Evolutionary conservation across 164 flowering plant genomes (phyloP), one percentile per base, ranked within the genome.

Genomic region (Echeveria elegans): DNA sequence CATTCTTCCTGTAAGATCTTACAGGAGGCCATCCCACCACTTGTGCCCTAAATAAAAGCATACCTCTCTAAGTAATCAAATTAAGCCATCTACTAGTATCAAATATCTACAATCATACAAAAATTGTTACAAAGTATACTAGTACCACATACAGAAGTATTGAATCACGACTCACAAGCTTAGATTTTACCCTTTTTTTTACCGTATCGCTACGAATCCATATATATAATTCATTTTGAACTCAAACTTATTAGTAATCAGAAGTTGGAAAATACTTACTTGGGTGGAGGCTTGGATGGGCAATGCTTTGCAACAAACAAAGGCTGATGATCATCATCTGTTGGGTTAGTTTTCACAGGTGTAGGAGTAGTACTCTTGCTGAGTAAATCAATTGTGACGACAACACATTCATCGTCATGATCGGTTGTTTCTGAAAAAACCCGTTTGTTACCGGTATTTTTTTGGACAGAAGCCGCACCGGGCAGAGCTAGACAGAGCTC

Each of bases 11-110:
- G 78, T 70, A 83, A 3, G 85, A 76, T 74, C 88, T 41, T 52
- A 85, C 88, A 14, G 88, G 88, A 66, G 88, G 89, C 89, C 89
- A 85, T 30, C 89, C 89, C 67, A 85, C 89, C 28, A 80, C 85
- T 65, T 81, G 91, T 43, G 86, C 87, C 82, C 91, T 84, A 72
- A 45, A 45, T 18, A 15, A 45, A 45, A 15, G 1, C 18, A 15
- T n/a, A 16, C 19, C 3, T 34, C 16, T 15, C 4, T 34, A 3
- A 3, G 37, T 34, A 34, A 34, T n/a, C 5, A 34, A 34, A 34
- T 34, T 34, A 34, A 34, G 37, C 37, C 37, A 34, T 34, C 37
- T 34, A 3, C 3, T 3, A 34, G 7, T 34, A 7, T 34, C 37
- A 3, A 3, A 34, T 7, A 34, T 34, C 37, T 3, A 34, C 37